These are phyloP conservation scores for Aspergillus pseudoglaucus DNA, from an alignment of 2,329 filamentous ascomycete species.

Conservation along the genomic window DNA sequence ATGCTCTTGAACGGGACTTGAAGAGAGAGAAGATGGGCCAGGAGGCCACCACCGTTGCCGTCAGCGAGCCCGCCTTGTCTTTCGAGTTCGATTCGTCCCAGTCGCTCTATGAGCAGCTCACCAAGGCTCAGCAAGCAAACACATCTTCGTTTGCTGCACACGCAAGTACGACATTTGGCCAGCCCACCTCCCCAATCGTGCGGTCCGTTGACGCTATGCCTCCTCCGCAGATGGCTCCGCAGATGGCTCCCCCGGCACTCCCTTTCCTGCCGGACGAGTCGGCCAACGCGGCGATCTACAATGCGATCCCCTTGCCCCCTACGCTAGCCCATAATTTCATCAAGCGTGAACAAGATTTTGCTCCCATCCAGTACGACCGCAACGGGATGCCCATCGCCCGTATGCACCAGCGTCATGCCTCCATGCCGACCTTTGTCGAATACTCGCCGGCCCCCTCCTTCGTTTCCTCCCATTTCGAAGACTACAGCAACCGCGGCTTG, in stretches of 20 bases:
- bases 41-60: conserved; percentile 91
- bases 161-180: conserved; percentile 56
- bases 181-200: conserved; percentile 82
- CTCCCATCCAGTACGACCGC: conserved; percentile 80
- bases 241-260: conserved; percentile 65
- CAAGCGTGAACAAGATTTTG: conserved; percentile 84
- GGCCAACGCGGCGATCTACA: conserved; percentile 64
- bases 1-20: conserved; percentile 91
- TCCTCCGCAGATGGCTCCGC: conserved; percentile 74
- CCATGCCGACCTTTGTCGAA: conserved; percentile 98
- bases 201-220: conserved; percentile 86
- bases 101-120: conserved; percentile 98
- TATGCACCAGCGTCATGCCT: conserved; percentile 85
- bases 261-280: conserved; percentile 56
- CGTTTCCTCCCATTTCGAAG: conserved; percentile 96
- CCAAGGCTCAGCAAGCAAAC: conserved; percentile 97
- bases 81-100: conserved; percentile 99
- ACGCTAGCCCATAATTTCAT: conserved; percentile 64
- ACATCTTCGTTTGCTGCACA: conserved; percentile 92
- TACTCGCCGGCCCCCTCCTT: conserved; percentile 98
- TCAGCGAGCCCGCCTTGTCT: conserved; percentile 92
- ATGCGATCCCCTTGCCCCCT: conserved; percentile 62
- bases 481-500: conserved; percentile 92
- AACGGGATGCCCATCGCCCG: conserved; percentile 80
- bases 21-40: conserved; percentile 99